A percentile compares a stretch with the other conserved stretches of the same genome.
phyloP scores from a whole-genome alignment of 2,329 filamentous ascomycete species.

The Akanthomyces lecanii region DNA sequence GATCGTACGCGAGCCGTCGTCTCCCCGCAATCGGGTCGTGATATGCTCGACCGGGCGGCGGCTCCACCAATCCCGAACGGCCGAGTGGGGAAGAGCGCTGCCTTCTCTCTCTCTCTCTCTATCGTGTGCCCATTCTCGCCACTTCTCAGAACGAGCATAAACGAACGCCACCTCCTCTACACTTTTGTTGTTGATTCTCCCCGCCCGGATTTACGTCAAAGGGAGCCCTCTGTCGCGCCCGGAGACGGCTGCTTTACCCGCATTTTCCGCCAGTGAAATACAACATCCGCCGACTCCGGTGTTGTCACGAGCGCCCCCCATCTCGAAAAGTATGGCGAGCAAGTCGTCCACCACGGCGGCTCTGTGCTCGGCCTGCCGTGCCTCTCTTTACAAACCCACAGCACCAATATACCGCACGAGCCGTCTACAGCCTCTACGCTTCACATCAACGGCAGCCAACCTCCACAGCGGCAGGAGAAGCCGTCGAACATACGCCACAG shows the following conservation, averaged over 20 bases:
- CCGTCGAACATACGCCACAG: slow-evolving; percentile 13
- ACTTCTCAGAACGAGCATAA: neutral
- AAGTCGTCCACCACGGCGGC: neutral
- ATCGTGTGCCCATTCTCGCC: slow-evolving; percentile 14
- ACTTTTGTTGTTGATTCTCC: too few species aligned
- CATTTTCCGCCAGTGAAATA: too few species aligned
- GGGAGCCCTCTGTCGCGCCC: too few species aligned
- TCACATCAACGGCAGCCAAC: neutral
- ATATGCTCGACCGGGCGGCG: neutral
- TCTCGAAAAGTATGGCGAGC: neutral
- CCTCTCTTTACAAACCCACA: neutral
- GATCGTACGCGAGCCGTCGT: neutral
- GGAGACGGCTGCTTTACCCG: too few species aligned
- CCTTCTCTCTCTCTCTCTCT: neutral
- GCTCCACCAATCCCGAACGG: slow-evolving; percentile 1
- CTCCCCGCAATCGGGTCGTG: neutral
- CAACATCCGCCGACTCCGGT: too few species aligned
- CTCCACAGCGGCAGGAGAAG: neutral
- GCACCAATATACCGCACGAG: neutral
- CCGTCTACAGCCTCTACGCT: neutral
- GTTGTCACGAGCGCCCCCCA: neutral
- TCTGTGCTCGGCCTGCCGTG: slow-evolving; percentile 13
- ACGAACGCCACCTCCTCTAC: neutral
- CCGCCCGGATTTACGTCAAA: too few species aligned
- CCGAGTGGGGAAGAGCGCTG: slow-evolving; percentile 5